phyloP scores from a whole-genome alignment of 176 grass and related monocot species.

The maize (Zea mays) region DNA sequence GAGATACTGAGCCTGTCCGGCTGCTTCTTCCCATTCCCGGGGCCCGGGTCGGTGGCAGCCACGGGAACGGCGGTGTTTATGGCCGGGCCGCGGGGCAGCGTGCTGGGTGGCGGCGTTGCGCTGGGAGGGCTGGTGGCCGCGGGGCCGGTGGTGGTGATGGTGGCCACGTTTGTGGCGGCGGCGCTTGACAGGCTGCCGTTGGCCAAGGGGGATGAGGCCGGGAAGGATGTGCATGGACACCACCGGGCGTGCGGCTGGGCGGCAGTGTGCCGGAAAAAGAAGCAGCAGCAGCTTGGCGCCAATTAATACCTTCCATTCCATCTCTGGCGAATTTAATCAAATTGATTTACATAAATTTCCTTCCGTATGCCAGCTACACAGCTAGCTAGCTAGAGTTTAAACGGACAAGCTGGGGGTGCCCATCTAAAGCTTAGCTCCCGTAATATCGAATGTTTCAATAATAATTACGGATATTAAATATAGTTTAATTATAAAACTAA shows the following conservation, averaged over 20 bases:
- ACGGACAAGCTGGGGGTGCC: too few species aligned
- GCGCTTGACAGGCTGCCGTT: constrained; percentile 53
- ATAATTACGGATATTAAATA: too few species aligned
- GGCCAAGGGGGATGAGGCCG: constrained; percentile 2
- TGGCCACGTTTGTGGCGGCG: constrained; percentile 52
- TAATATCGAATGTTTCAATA: too few species aligned
- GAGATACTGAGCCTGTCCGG: constrained; percentile 53
- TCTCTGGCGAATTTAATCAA: not conserved
- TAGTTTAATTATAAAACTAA: too few species aligned
- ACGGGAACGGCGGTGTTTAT: constrained; percentile 41
- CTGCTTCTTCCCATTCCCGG: constrained; percentile 50
- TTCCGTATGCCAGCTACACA: too few species aligned
- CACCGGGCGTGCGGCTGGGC: not conserved
- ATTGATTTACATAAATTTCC: too few species aligned
- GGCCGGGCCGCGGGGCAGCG: constrained; percentile 39
- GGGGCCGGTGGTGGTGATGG: constrained; percentile 55
- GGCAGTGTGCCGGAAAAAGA: not conserved
- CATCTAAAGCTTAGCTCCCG: too few species aligned
- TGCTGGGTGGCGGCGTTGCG: constrained; percentile 46
- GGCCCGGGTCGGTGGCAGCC: not conserved
- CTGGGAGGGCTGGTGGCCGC: constrained; percentile 50
- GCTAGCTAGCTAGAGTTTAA: too few species aligned
- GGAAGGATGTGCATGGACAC: not conserved
- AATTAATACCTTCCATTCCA: not conserved
- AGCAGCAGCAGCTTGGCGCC: constrained; percentile 17